phyloP scores from a whole-genome alignment of 1,284 basidiomycete species.

The Pseudozyma tsukubaensis region DNA sequence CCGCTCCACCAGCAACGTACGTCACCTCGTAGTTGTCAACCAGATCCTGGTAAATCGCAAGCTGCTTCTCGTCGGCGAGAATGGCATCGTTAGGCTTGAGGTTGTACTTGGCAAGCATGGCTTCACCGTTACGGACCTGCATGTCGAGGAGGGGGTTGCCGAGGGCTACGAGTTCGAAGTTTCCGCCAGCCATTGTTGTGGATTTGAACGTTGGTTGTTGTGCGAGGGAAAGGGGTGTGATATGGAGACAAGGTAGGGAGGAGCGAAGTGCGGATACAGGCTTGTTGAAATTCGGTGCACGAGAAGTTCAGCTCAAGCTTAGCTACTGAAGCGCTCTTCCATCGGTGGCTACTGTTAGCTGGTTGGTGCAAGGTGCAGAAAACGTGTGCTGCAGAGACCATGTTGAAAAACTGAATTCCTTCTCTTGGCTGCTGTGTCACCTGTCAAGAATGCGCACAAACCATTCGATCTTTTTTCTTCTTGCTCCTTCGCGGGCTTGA shows the following conservation, averaged over 20 bases:
- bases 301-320: no score
- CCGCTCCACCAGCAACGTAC: conserved; percentile 96
- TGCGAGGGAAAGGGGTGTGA: neutral
- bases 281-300: neutral
- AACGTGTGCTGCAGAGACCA: no score
- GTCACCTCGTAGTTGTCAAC: conserved; percentile 81
- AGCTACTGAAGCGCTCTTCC: no score
- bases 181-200: conserved; percentile 48
- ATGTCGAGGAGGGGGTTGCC: conserved; percentile 70
- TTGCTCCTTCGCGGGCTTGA: neutral
- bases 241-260: neutral
- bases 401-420: no score
- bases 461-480: neutral
- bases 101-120: conserved; percentile 87
- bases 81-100: conserved; percentile 97
- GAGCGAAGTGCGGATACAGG: neutral
- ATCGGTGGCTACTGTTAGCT: no score
- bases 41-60: conserved; percentile 82
- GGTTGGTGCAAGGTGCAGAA: no score
- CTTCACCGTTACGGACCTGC: conserved; percentile 76
- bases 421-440: no score
- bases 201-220: conserved; percentile 4
- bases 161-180: conserved; percentile 66
- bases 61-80: conserved; percentile 89
- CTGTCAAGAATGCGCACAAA: no score